Conservation (phyloP, 768 basidiomycete genomes). For the Tylopilus subfusipes region DNA sequence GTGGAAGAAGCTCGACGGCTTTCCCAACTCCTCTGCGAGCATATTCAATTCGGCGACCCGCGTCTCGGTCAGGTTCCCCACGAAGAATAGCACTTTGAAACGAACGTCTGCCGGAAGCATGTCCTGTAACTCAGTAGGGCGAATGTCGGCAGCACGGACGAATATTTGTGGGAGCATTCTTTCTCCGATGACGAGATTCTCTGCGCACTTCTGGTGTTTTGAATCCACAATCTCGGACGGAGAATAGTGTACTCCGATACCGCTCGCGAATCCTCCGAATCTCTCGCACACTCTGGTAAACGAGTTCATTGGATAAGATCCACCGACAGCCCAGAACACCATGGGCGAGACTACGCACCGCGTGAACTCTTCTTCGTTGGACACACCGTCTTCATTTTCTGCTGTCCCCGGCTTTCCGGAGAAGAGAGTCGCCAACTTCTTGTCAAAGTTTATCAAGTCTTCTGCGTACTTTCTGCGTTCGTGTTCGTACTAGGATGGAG, state of each 20-base stretch:
- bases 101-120: conserved; percentile 34
- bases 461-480: too few species aligned
- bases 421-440: not conserved
- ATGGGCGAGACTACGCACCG: not conserved
- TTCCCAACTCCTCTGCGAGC: conserved; percentile 27
- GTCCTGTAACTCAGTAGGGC: conserved; percentile 39
- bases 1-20: conserved; percentile 26
- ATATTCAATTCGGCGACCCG: conserved; percentile 19
- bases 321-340: not conserved
- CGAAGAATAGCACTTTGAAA: conserved; percentile 37
- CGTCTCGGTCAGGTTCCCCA: conserved; percentile 24
- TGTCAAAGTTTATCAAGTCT: not conserved
- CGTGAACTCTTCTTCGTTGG: not conserved
- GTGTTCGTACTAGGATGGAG: not conserved
- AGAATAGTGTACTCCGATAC: too few species aligned
- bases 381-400: not conserved
- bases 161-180: conserved; percentile 36
- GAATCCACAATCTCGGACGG: conserved; percentile 36
- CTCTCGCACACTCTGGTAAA: conserved; percentile 32
- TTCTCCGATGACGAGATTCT: conserved; percentile 34
- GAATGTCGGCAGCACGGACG: too few species aligned
- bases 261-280: conserved; percentile 36
- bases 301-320: conserved; percentile 9
- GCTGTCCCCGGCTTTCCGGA: not conserved
- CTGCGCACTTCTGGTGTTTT: conserved; percentile 30